phyloP scores from a whole-genome alignment of 2,329 filamentous ascomycete genomes.

The Didymella lethalis region DNA sequence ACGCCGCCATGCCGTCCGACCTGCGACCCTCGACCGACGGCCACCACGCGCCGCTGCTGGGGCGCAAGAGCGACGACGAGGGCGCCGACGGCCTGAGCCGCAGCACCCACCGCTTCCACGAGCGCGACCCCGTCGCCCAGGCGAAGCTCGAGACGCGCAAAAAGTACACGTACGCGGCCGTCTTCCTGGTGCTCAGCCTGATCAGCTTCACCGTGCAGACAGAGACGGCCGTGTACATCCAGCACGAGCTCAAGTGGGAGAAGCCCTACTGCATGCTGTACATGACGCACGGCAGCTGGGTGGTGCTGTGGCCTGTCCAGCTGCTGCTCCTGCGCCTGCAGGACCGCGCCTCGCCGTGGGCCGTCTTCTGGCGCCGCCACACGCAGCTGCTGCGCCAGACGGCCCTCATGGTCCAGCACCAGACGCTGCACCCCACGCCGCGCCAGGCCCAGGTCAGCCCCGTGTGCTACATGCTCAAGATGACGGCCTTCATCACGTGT shows the following conservation, averaged over 20 bases:
- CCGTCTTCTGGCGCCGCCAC: constrained; percentile 82
- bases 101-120: constrained; percentile 68
- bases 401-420: constrained; percentile 84
- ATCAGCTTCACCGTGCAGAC: constrained; percentile 93
- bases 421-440: constrained; percentile 71
- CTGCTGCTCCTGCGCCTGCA: constrained; percentile 81
- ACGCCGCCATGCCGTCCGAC: constrained; percentile 59
- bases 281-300: constrained; percentile 94
- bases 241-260: constrained; percentile 90
- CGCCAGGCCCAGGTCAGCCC: constrained; percentile 60
- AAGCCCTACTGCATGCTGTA: constrained; percentile 99
- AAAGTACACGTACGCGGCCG: constrained; percentile 85
- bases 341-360: constrained; percentile 80
- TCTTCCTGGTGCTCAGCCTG: constrained; percentile 84
- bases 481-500: constrained; percentile 81
- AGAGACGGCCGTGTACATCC: constrained; percentile 93
- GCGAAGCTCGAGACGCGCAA: constrained; percentile 72
- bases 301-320: constrained; percentile 85
- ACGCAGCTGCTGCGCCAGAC: constrained; percentile 69
- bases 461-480: constrained; percentile 77
- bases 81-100: constrained; percentile 49
- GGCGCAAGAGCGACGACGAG: constrained; percentile 48
- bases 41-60: constrained; percentile 63
- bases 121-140: constrained; percentile 74
- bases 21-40: constrained; percentile 55